Percentiles rank a stretch among this genome's conserved stretches.
Conservation (phyloP, 306 rosid genomes). For the Vicia sativa region DNA sequence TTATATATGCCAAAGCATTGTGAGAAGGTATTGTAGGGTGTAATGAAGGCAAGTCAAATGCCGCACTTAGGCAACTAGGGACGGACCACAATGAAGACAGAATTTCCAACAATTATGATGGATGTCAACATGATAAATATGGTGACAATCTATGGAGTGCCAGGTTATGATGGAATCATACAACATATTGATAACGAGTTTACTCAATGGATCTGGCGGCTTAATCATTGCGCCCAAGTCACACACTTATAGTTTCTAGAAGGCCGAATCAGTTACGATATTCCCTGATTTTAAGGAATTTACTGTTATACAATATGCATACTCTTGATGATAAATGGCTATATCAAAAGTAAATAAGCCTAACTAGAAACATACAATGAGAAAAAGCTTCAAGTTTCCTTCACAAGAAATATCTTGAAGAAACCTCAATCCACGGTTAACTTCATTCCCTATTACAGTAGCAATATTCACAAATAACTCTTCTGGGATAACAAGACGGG, state of each 20-base stretch:
- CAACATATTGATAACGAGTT: background rate
- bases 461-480: slow-evolving; percentile 68
- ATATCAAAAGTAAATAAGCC: background rate
- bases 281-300: no score
- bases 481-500: slow-evolving; percentile 68
- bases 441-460: slow-evolving; percentile 49
- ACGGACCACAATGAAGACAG: no score
- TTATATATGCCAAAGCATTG: no score
- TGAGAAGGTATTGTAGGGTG: no score
- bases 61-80: no score
- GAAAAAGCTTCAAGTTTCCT: slow-evolving; percentile 75
- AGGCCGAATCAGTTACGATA: no score
- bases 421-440: slow-evolving; percentile 56
- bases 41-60: no score
- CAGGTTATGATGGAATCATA: background rate
- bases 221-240: no score
- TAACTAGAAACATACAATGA: slow-evolving; percentile 53
- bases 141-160: background rate
- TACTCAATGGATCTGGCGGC: no score
- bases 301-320: background rate
- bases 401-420: slow-evolving; percentile 83
- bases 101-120: background rate
- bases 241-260: no score
- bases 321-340: background rate
- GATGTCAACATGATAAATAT: background rate